Percentiles rank a stretch among this genome's conserved stretches.
Conservation (phyloP, 148 eudicot genomes). For the Pharnaceum exiguum region DNA sequence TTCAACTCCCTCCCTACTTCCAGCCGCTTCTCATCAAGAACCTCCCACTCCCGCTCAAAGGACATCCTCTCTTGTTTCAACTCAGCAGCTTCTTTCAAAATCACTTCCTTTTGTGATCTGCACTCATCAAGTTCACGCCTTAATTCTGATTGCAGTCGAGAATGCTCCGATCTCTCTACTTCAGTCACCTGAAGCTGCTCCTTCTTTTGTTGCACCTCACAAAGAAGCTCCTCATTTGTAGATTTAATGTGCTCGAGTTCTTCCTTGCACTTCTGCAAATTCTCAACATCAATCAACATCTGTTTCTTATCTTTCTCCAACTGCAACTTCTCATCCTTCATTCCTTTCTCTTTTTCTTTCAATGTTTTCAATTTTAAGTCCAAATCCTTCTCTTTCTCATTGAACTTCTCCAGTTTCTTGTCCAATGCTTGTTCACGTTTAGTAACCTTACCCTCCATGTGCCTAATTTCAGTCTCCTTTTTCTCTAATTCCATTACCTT, state of each 20-base stretch:
- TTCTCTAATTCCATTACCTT: conserved; percentile 58
- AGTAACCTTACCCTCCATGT: conserved; percentile 64
- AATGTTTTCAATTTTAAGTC: conserved; percentile 49
- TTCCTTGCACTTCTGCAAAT: conserved; percentile 48
- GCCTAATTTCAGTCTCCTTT: conserved; percentile 67
- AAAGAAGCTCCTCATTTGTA: conserved; percentile 49
- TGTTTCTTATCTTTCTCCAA: conserved; percentile 69
- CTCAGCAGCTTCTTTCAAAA: conserved; percentile 70
- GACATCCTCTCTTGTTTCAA: conserved; percentile 65
- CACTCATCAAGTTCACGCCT: conserved; percentile 70
- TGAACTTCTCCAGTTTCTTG: conserved; percentile 68
- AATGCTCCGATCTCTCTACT: conserved; percentile 69
- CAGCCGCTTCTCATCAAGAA: conserved; percentile 73
- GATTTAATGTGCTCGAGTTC: conserved; percentile 57
- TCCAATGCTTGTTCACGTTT: conserved; percentile 83
- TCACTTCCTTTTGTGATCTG: conserved; percentile 58
- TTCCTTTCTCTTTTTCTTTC: conserved; percentile 72
- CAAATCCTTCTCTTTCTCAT: conserved; percentile 65
- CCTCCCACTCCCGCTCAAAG: conserved; percentile 98
- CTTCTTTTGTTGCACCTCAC: conserved; percentile 46
- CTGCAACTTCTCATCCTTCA: conserved; percentile 57
- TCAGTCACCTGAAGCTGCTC: conserved; percentile 78
- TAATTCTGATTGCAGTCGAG: conserved; percentile 73
- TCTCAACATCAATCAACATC: conserved; percentile 47
- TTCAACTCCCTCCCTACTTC: conserved; percentile 51